Evolutionary conservation across 2,329 filamentous ascomycete genomes (phyloP).

Genomic region (Xylariomycetidae sp.): DNA sequence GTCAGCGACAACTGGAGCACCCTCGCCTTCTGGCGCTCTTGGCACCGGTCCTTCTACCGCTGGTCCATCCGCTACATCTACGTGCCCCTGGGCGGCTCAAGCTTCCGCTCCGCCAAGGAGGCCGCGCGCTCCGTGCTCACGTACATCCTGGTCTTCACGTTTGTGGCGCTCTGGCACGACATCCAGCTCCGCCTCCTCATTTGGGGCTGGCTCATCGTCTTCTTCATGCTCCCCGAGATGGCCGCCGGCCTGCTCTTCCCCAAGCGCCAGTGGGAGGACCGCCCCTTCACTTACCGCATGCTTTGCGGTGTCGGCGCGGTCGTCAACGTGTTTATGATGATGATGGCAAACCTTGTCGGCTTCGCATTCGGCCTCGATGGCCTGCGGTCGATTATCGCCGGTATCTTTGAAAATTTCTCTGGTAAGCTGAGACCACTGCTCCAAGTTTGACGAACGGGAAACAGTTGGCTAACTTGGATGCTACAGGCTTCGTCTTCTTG

Average conservation of each 20-base stretch:
- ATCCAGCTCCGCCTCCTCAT: constrained; percentile 84
- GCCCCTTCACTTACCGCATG: constrained; percentile 69
- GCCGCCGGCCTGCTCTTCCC: constrained; percentile 69
- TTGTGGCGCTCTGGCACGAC: constrained; percentile 97
- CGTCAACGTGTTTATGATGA: constrained; percentile 87
- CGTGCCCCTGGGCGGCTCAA: constrained; percentile 75
- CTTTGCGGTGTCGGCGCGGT: constrained; percentile 77
- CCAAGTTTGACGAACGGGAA: neutral
- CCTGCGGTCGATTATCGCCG: constrained; percentile 65
- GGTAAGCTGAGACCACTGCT: constrained; percentile 37
- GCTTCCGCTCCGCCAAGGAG: constrained; percentile 38
- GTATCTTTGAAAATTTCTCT: constrained; percentile 70
- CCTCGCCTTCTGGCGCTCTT: constrained; percentile 87
- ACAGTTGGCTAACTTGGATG: neutral
- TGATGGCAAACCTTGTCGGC: constrained; percentile 87
- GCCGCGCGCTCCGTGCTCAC: constrained; percentile 61
- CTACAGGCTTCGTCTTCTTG: constrained; percentile 64
- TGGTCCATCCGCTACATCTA: constrained; percentile 95
- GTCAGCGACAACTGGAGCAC: constrained; percentile 92
- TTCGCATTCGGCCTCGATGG: constrained; percentile 92
- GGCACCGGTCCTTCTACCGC: constrained; percentile 93
- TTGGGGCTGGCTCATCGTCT: constrained; percentile 94
- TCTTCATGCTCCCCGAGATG: constrained; percentile 90
- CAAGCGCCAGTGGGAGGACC: constrained; percentile 58
- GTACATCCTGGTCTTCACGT: constrained; percentile 84